Base-by-base conservation (phyloP, 441 rosid species). In the Theobroma grandiflorum region DNA sequence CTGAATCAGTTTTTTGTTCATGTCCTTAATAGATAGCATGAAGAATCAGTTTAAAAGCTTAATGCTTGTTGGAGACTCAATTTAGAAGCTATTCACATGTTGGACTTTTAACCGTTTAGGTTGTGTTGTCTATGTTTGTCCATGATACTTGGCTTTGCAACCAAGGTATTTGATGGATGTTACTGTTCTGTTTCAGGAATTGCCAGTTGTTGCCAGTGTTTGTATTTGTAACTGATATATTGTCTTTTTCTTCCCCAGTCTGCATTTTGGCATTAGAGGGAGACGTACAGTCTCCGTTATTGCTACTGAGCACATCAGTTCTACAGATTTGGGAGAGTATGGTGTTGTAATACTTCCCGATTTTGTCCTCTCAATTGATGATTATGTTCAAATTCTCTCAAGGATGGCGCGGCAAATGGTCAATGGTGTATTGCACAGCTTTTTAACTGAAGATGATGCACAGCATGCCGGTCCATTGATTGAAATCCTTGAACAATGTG, bases 401-500 rank as follows among this genome's bases (percentile, higher is more conserved):
- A 88, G 85, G 80, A 92, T 92, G 89, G 94, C 94, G 4, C 88
- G 89, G 58, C 73, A 82, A 22, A 84, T 86, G 12, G 84, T 86
- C 79, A 33, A 73, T 0, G 91, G 95, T 15, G 62, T 73, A 38
- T 68, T 92, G 77, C 88, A 89, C 66, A 85, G 90, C 89, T 86
- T 87, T 82, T 26, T 94, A 47, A 78, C 86, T 1, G 68, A 81
- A 50, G 87, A 87, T 16, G 89, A 87, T 42, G 90, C 82, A 0
- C 59, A 10, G 33, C 64, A 76, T 4, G 86, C 85, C 12, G 88
- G 80, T 63, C 69, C 88, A 31, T 80, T 92, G 79, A 80, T 87
- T 78, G 81, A 80, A 80, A 76, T 89, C 53, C 87, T 93, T 2
- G 85, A 90, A 86, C 83, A 86, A 74, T 93, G 91, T 74, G 86